Base-by-base conservation (phyloP, 306 rosid genomes). In the Vigna mungo region DNA sequence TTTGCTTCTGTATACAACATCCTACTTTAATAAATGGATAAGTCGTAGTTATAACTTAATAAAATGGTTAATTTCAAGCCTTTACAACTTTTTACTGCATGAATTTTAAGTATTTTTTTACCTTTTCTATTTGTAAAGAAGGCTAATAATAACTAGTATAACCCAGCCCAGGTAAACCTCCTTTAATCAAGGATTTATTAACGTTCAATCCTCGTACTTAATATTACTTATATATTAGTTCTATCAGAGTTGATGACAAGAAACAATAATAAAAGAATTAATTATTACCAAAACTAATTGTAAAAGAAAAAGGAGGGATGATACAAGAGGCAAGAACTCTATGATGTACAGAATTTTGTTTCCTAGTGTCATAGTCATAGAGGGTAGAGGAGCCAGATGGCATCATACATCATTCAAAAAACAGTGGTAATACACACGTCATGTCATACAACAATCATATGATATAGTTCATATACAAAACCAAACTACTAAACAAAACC, bases 401-500 rank as follows among this genome's bases (percentile, higher is more conserved):
- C 27, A 18, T 53, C 77, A 68, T 5, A 72, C 27, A 56, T 46
- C 14, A 73, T 58, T 66, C 59, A 23, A 25, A 65, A 6, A 78
- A 81, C 66, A 76, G 13, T 16, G 62, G 75, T 58, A 54, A 64
- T 68, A 69, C 68, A 85, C 82, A 79, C 44, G 44, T 18, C 72
- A 69, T 17, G 27, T 25, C 68, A 69, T 18, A 69, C 20, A 71
- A 65, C 72, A 81, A 34, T 65, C 43, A 44, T 74, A 70, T 18
- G 58, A 48, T 41, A 78, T 41, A 79, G 80, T 71, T 64, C 49
- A 82, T 56, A 64, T 25, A 82, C 71, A 79, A 75, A 75, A 59
- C 81, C 86, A 85, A 81, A 78, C 78, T 75, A 47, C 81, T 21
- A 23, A 64, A 68, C 59, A 64, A 61, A 74, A 61, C 21, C 47